phyloP scores from a whole-genome alignment of 1,284 basidiomycete genomes.

The Melampsora allii-populina region DNA sequence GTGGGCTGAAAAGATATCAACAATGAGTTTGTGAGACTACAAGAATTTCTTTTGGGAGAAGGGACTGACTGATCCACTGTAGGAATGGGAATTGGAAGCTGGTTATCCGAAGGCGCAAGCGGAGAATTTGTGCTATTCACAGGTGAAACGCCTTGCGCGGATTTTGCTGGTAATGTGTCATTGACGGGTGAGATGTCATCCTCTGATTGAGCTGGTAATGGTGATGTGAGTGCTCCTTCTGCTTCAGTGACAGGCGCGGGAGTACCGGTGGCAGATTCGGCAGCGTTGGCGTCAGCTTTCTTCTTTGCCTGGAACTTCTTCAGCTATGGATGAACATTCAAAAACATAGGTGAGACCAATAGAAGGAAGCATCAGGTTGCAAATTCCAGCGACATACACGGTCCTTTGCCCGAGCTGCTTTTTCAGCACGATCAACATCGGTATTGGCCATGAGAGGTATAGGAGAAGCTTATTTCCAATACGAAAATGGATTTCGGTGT shows the following conservation, averaged over 20 bases:
- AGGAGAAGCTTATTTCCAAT: too few relatives aligned
- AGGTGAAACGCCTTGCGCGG: neutral
- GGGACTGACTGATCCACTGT: neutral
- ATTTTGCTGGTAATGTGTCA: too few relatives aligned
- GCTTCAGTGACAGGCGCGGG: neutral
- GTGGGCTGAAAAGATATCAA: neutral
- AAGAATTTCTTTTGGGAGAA: neutral
- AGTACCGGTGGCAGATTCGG: neutral
- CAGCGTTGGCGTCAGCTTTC: constrained; percentile 11
- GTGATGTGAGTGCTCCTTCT: neutral
- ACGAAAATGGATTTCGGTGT: too few relatives aligned
- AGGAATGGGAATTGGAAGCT: neutral
- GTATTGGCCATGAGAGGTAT: constrained; percentile 22
- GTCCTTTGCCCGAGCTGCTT: constrained; percentile 38
- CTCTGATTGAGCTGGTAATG: neutral
- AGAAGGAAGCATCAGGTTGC: neutral
- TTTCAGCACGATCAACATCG: constrained; percentile 28
- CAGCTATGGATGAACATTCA: constrained; percentile 4
- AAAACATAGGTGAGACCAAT: neutral
- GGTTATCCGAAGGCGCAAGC: neutral
- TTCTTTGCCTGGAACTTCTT: constrained; percentile 44
- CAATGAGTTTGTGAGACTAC: neutral
- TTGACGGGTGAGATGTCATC: neutral
- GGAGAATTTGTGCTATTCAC: neutral
- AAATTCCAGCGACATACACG: constrained; percentile 9